These are phyloP conservation scores for Platanus orientalis DNA, from an alignment of 164 flowering plant species.

Conservation along the genomic window DNA sequence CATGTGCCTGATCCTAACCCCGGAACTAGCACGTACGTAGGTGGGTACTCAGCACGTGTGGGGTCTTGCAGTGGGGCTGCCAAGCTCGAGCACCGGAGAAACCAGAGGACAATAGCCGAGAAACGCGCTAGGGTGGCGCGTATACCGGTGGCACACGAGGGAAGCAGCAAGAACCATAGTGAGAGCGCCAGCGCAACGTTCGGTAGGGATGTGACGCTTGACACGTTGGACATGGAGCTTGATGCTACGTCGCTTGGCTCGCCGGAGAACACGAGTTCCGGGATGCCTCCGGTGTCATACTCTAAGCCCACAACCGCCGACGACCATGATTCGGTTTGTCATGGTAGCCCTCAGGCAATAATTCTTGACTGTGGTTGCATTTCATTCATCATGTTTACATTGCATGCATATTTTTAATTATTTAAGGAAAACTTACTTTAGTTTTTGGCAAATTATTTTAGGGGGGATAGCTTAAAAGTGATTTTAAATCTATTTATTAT, in stretches of 20 bases:
- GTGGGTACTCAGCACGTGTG: slow-evolving; percentile 35
- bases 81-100: slow-evolving; percentile 2
- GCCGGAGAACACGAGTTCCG: slow-evolving; percentile 52
- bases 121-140: slow-evolving; percentile 24
- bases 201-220: slow-evolving; percentile 34
- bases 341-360: slow-evolving; percentile 45
- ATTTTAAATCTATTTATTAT: background rate
- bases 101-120: background rate
- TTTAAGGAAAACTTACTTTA: too few relatives aligned
- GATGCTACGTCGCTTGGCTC: slow-evolving; percentile 44
- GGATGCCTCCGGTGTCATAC: slow-evolving; percentile 16
- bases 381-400: background rate
- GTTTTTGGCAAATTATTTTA: background rate
- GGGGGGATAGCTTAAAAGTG: background rate
- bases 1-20: slow-evolving; percentile 21
- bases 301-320: slow-evolving; percentile 36
- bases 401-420: background rate
- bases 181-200: slow-evolving; percentile 38
- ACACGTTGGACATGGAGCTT: slow-evolving; percentile 37
- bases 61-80: slow-evolving; percentile 47
- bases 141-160: slow-evolving; percentile 7
- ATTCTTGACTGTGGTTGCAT: background rate
- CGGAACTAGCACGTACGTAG: slow-evolving; percentile 13
- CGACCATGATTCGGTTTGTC: slow-evolving; percentile 66
- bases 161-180: slow-evolving; percentile 42